Evolutionary conservation across 805 yeast genomes (phyloP), one percentile per base, ranked within the genome.

Genomic region (Metschnikowia drakensbergensis): DNA sequence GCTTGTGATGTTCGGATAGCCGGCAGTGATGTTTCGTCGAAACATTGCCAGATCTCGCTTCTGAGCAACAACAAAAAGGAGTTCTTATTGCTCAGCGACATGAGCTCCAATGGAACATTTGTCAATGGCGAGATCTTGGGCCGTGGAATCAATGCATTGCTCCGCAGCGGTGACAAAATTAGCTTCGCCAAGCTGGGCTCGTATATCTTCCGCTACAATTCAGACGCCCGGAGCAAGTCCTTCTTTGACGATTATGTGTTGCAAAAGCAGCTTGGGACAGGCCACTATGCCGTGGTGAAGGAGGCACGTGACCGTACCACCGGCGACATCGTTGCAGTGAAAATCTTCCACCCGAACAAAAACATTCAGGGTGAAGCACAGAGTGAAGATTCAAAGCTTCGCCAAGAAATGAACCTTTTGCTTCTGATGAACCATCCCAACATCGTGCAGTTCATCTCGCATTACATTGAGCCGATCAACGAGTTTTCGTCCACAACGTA

Each of bases 241-340:
- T 80, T 86, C 46, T 80, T 76, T 52, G 86, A 83, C 58, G 76
- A 77, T 48, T 80, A 79, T 55, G 69, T 77, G 5, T 50, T 80
- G 17, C 88, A 87, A 0, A 73, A 71, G 47, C 80, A 82, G 53
- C 65, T 86, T 23, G 94, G 94, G 0, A 68, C 84, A 3, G 94
- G 94, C 0, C 92, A 86, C 64, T 86, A 86, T 58, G 92, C 94
- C 0, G 81, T 81, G n/a, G 94, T 86, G 3, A 83, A 81, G 59
- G 87, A 84, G 54, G 88, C 88, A 2, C 70, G 72, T 6, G 75
- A 79, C 52, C 77, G 82, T 54, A 63, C 65, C 6, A 75, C 83
- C 0, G 88, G 89, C 0, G 75, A 76, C 43, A 65, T 75, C 2
- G 86, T 81, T 42, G 94, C 92, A 0, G 88, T 86, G 3, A 86